phyloP scores from a whole-genome alignment of 129 eudicot species.

The Artemisia argyi region DNA sequence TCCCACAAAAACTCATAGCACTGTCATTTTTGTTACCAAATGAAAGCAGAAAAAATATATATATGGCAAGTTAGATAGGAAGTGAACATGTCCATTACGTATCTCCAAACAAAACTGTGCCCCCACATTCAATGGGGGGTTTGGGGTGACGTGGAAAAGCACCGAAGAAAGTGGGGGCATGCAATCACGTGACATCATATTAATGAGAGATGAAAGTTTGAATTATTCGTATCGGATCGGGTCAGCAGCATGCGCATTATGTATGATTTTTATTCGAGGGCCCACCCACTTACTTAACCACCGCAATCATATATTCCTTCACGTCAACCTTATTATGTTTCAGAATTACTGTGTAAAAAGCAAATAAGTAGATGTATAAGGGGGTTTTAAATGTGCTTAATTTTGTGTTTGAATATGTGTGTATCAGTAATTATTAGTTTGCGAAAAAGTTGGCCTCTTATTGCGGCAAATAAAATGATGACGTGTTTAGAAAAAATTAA shows the following conservation, averaged over 20 bases:
- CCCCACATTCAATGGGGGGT: constrained; percentile 7
- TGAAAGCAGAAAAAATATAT: neutral
- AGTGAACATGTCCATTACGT: constrained; percentile 21
- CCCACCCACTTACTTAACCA: constrained; percentile 30
- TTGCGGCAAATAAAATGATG: no score
- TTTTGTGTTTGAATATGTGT: no score
- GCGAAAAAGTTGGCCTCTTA: no score
- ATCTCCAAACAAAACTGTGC: constrained; percentile 1
- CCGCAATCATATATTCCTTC: constrained; percentile 37
- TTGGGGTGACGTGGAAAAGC: constrained; percentile 29
- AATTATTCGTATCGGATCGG: constrained; percentile 23
- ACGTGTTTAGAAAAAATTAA: no score
- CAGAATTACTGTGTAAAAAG: no score
- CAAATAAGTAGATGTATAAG: no score
- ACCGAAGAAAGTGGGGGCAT: constrained; percentile 22
- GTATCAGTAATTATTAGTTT: no score
- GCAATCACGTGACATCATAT: constrained; percentile 34
- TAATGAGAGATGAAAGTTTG: constrained; percentile 20
- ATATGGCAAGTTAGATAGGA: neutral
- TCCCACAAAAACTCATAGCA: neutral
- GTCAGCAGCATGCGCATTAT: constrained; percentile 25
- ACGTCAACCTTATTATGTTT: constrained; percentile 17
- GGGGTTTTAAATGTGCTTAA: no score
- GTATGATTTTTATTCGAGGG: constrained; percentile 17
- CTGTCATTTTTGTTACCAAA: neutral